Conservation (phyloP, 345 rosid species). For the Gossypium bickii region DNA sequence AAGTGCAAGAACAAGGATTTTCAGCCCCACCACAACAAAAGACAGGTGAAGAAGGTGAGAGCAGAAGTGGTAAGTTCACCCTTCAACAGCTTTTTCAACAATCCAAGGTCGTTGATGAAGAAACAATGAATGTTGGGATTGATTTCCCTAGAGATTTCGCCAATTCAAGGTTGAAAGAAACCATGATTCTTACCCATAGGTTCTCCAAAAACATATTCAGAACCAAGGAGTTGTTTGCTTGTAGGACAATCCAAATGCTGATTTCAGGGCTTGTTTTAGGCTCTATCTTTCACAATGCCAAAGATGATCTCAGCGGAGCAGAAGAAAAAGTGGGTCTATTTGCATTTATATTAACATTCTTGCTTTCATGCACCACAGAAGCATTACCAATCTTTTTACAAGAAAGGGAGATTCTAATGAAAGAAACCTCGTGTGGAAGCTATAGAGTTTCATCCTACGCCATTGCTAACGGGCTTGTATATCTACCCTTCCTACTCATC, state of each 20-base stretch:
- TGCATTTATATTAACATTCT: constrained; percentile 81
- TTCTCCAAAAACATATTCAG: constrained; percentile 88
- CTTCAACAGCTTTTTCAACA: constrained; percentile 85
- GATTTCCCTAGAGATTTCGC: constrained; percentile 48
- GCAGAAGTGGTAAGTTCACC: constrained; percentile 52
- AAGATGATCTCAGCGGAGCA: constrained; percentile 61
- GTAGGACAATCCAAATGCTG: constrained; percentile 81
- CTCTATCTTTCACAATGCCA: constrained; percentile 64
- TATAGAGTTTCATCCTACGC: constrained; percentile 89
- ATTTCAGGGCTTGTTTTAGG: constrained; percentile 80
- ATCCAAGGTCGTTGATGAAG: constrained; percentile 66
- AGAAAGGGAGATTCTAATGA: constrained; percentile 90
- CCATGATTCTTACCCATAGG: constrained; percentile 67
- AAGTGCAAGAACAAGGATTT: constrained; percentile 22
- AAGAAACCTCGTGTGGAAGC: constrained; percentile 81
- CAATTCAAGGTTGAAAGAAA: constrained; percentile 66
- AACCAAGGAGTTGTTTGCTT: constrained; percentile 80
- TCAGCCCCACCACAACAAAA: constrained; percentile 28
- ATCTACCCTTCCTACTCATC: constrained; percentile 87
- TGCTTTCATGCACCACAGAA: constrained; percentile 80
- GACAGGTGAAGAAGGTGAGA: constrained; percentile 40
- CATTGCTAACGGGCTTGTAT: constrained; percentile 77
- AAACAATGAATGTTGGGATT: constrained; percentile 28
- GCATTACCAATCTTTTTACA: constrained; percentile 85
- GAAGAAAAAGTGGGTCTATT: constrained; percentile 85